Base-by-base conservation (phyloP, 768 basidiomycete genomes). In the Russula abietina region DNA sequence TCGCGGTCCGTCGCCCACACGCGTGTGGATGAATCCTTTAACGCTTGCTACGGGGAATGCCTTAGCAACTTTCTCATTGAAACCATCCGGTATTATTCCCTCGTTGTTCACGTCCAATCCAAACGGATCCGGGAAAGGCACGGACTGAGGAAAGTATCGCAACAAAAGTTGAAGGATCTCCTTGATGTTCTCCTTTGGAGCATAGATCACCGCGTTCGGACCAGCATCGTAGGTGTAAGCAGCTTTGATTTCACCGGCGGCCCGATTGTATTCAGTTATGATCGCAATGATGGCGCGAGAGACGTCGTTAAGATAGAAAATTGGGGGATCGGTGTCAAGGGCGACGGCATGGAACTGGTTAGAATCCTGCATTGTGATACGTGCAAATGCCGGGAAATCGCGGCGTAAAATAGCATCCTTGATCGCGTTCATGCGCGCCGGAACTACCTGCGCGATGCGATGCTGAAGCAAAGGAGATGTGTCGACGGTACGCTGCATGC, bases 211-310 rank as follows among this genome's bases (percentile, higher is more conserved):
- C 2, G 95, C 95, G 75, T 99, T 99, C 16, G 97, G 97, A 36
- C 97, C 97, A 0, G 97, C 97, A 70, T 99, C 97, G 72, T 89
- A 98, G n/a, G 97, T 99, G 76, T 99, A 99, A 46, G 96, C 97
- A 0, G 94, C 97, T 70, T 90, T 86, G 73, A 84, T 75, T 61
- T 77, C 85, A 39, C 88, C 75, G 1, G 84, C 79, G 24, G 91
- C 79, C 22, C 95, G 84, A 77, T 99, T 99, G 78, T 93, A 86
- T 76, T 98, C 97, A 46, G 89, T 88, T 68, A 99, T 81, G 70
- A 98, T 75, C 7, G 87, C 79, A 72, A 99, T 92, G 76, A 99
- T 92, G n/a, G 91, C 75, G n/a, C 90, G 82, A 60, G 87, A 89
- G 69, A 96, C 92, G 75, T 99, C 97, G 78, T 98, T 98, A 85